Evolutionary conservation across 1,284 basidiomycete genomes (phyloP).

Genomic region (Moesziomyces antarcticus): DNA sequence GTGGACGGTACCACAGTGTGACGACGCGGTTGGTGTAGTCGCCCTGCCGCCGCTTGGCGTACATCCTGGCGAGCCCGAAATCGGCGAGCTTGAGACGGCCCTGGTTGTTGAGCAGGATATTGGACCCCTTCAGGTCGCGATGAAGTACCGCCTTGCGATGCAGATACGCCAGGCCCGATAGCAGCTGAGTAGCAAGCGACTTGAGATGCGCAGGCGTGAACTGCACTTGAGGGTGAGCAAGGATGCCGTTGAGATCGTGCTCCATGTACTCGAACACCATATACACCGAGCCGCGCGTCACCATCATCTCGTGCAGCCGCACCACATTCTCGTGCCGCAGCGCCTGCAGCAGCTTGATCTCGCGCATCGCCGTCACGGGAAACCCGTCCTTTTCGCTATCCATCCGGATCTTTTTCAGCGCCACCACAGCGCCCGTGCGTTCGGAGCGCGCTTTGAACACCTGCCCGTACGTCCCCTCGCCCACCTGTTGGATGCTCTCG

Average conservation of each 20-base stretch:
- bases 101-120: slow-evolving; percentile 91
- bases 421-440: slow-evolving; percentile 80
- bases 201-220: slow-evolving; percentile 91
- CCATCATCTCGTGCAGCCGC: slow-evolving; percentile 95
- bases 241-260: slow-evolving; percentile 93
- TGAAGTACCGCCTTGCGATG: slow-evolving; percentile 96
- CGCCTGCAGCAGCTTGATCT: slow-evolving; percentile 96
- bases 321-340: slow-evolving; percentile 90
- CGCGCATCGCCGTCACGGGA: slow-evolving; percentile 97
- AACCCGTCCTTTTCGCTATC: slow-evolving; percentile 97
- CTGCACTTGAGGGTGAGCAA: slow-evolving; percentile 85
- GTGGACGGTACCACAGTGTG: slow-evolving; percentile 98
- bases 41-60: slow-evolving; percentile 85
- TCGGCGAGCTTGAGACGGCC: slow-evolving; percentile 96
- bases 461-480: slow-evolving; percentile 98
- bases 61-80: slow-evolving; percentile 97
- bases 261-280: slow-evolving; percentile 99
- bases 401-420: slow-evolving; percentile 97
- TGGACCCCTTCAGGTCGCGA: slow-evolving; percentile 97
- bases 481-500: slow-evolving; percentile 89
- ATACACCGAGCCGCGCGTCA: slow-evolving; percentile 85
- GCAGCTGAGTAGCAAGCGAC: slow-evolving; percentile 93
- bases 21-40: slow-evolving; percentile 99
- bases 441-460: slow-evolving; percentile 96
- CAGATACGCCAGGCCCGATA: slow-evolving; percentile 89